Evolutionary conservation across 2,329 filamentous ascomycete species (phyloP), one percentile per base, ranked within the genome.

Genomic region (Ambrosiella xylebori): DNA sequence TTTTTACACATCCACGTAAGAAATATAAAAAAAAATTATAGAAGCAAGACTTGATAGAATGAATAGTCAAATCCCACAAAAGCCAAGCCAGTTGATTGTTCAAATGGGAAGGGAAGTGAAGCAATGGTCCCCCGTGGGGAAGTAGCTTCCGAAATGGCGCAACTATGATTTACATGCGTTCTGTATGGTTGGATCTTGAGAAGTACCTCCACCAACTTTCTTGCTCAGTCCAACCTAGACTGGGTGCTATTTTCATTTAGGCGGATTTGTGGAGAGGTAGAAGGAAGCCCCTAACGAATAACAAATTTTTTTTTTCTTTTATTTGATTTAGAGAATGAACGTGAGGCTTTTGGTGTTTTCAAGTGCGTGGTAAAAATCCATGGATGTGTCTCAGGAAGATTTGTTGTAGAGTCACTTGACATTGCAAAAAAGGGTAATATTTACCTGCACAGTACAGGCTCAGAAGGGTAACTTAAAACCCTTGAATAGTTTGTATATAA

Each of bases 101-200:
- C 3, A 54, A 54, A 54, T 54, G 13, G 39, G 15, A 12, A 52
- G 36, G 27, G 35, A n/a, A 52, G 13, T 52, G 50, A n/a, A 54
- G 51, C n/a, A 27, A 15, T 37, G n/a, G n/a, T 9, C 49, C 55
- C 27, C 35, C 19, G 55, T 57, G 55, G 55, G 54, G 55, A 57
- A 57, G 36, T 44, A 47, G 7, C 45, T 57, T 57, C 44, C 44
- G 44, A 57, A 57, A 50, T 9, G 38, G 37, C 12, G 40, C 38
- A 37, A 38, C 40, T 49, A 8, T 13, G 35, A 11, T 57, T n/a
- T 11, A 37, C 19, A 35, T 15, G 27, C 1, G 6, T 50, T 38
- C 19, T 49, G 11, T n/a, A 15, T 47, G n/a, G 44, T 17, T 47
- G 44, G 44, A 47, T 47, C n/a, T 47, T 47, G 44, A 8, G 27